Conservation (phyloP, 2,329 filamentous ascomycete species). For the Aspergillus latus region DNA sequence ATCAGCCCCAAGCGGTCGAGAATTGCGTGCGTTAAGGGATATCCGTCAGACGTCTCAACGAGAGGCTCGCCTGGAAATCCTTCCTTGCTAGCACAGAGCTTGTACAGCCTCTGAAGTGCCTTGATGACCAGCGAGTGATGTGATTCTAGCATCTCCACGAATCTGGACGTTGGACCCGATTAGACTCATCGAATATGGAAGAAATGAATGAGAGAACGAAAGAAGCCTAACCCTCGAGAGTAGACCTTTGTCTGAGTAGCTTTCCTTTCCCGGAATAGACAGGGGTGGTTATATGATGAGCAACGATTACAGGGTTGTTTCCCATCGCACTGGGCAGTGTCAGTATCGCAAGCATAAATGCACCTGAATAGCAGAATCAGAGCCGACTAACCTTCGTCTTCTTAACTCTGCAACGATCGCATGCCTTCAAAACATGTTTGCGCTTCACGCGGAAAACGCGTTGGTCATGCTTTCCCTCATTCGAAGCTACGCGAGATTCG, state of each 20-base stretch:
- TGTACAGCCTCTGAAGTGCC: conserved; percentile 44
- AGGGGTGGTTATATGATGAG: conserved; percentile 45
- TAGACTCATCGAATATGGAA: background rate
- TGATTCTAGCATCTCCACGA: conserved; percentile 48
- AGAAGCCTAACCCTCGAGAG: conserved; percentile 40
- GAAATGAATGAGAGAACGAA: background rate
- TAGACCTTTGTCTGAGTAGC: conserved; percentile 47
- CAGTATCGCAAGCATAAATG: conserved; percentile 13
- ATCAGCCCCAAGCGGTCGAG: conserved; percentile 45
- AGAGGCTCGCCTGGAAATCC: conserved; percentile 46
- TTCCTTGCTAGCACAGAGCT: conserved; percentile 43
- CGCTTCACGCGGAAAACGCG: conserved; percentile 45
- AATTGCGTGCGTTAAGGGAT: conserved; percentile 45
- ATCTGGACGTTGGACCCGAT: conserved; percentile 27
- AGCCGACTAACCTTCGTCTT: conserved; percentile 43
- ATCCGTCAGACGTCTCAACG: conserved; percentile 40
- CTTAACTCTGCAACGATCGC: conserved; percentile 47
- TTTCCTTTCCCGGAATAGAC: conserved; percentile 46
- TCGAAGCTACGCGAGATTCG: conserved; percentile 28
- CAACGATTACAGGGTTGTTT: conserved; percentile 48
- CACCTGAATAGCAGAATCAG: background rate
- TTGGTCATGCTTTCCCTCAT: conserved; percentile 39
- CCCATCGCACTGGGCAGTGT: conserved; percentile 41
- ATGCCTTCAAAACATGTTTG: conserved; percentile 47
- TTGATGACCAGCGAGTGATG: conserved; percentile 45